phyloP scores from a whole-genome alignment of 2,329 filamentous ascomycete species.

The Trichoderma hamatum region DNA sequence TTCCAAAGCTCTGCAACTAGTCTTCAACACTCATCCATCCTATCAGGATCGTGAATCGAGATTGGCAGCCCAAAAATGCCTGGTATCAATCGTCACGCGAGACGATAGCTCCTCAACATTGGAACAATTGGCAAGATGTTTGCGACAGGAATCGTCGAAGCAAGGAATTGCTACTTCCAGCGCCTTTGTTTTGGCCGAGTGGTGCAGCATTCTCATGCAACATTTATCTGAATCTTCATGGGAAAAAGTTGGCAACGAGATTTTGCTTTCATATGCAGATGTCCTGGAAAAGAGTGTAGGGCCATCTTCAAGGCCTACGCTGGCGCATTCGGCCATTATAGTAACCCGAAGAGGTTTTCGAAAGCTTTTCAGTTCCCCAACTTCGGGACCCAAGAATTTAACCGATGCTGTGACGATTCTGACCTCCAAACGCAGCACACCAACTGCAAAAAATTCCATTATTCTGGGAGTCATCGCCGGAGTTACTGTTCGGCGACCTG shows the following conservation, averaged over 20 bases:
- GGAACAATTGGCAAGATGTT: slow-evolving; percentile 64
- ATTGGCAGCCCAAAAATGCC: slow-evolving; percentile 78
- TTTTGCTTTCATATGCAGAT: slow-evolving; percentile 71
- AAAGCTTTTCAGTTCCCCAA: slow-evolving; percentile 65
- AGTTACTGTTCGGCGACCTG: slow-evolving; percentile 73
- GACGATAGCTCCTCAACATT: slow-evolving; percentile 59
- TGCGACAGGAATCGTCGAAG: slow-evolving; percentile 76
- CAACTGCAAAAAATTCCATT: slow-evolving; percentile 70
- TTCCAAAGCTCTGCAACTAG: slow-evolving; percentile 63
- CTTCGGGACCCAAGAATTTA: slow-evolving; percentile 62
- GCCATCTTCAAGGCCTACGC: slow-evolving; percentile 61
- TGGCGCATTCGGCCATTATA: slow-evolving; percentile 74
- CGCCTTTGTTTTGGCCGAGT: slow-evolving; percentile 88
- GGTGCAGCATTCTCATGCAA: slow-evolving; percentile 80
- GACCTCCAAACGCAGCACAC: slow-evolving; percentile 66
- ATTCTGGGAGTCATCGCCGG: slow-evolving; percentile 86
- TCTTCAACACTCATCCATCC: slow-evolving; percentile 85
- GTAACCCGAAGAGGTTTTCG: slow-evolving; percentile 80
- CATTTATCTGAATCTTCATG: slow-evolving; percentile 66
- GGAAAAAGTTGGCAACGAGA: slow-evolving; percentile 65
- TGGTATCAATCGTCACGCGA: slow-evolving; percentile 66
- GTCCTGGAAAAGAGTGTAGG: slow-evolving; percentile 77
- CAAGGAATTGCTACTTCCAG: slow-evolving; percentile 74
- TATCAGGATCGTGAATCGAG: slow-evolving; percentile 87
- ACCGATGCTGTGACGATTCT: slow-evolving; percentile 66